phyloP scores from a whole-genome alignment of 2,329 filamentous ascomycete species.

The Coniochaeta hoffmannii region DNA sequence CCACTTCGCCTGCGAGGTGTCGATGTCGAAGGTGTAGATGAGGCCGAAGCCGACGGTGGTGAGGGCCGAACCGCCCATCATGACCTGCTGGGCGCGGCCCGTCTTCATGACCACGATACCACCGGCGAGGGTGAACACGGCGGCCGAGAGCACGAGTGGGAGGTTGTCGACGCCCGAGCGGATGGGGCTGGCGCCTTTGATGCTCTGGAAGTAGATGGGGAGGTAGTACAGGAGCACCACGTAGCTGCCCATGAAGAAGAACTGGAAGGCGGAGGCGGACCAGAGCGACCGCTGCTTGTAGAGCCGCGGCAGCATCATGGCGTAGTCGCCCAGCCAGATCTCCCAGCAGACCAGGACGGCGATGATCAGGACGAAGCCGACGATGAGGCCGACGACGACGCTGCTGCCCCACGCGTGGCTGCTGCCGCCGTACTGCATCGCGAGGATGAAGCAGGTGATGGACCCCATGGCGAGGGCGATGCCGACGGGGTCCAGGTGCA shows the following conservation, averaged over 20 bases:
- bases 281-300: constrained; percentile 48
- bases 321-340: constrained; percentile 51
- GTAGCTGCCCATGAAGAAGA: constrained; percentile 51
- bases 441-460: constrained; percentile 27
- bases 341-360: constrained; percentile 47
- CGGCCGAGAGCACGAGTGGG: constrained; percentile 23
- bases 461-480: constrained; percentile 25
- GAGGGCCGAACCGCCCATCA: constrained; percentile 20
- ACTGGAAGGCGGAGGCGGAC: constrained; percentile 38
- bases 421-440: constrained; percentile 34
- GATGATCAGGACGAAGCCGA: constrained; percentile 43
- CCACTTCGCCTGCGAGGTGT: constrained; percentile 15
- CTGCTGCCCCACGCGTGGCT: constrained; percentile 52
- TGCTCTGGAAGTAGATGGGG: constrained; percentile 64
- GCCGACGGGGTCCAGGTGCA: constrained; percentile 29
- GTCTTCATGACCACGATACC: constrained; percentile 19
- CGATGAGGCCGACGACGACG: constrained; percentile 51
- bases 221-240: constrained; percentile 56
- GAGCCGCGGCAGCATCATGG: constrained; percentile 56
- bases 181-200: constrained; percentile 49
- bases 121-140: constrained; percentile 17
- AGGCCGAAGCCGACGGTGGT: constrained; percentile 23
- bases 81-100: constrained; percentile 10
- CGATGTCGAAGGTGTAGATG: constrained; percentile 21
- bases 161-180: constrained; percentile 45